These are phyloP conservation scores for Rhodomyrtus psidioides DNA, from an alignment of 441 rosid genomes.

Conservation along the genomic window DNA sequence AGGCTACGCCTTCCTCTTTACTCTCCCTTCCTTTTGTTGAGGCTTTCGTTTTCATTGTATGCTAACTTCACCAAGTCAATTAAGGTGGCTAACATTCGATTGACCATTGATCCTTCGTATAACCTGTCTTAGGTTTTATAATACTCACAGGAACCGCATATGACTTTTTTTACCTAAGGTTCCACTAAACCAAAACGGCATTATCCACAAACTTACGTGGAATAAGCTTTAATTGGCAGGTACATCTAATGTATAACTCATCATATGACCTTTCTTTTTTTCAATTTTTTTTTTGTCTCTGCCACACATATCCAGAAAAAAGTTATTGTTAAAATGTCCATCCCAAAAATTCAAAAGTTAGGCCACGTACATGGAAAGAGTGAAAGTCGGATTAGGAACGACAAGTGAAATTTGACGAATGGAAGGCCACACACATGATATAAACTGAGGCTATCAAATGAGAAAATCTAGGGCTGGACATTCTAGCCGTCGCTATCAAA, in stretches of 20 bases:
- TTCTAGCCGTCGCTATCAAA: fast-evolving
- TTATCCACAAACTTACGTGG: neutral
- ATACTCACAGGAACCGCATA: too few relatives aligned
- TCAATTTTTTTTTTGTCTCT: neutral
- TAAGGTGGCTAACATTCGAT: neutral
- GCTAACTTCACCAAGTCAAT: neutral
- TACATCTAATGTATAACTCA: neutral
- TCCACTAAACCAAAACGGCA: neutral
- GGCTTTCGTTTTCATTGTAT: neutral
- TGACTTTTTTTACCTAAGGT: neutral
- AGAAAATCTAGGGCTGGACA: neutral
- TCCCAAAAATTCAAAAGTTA: neutral
- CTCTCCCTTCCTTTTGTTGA: neutral
- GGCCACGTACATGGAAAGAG: neutral
- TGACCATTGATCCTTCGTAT: neutral
- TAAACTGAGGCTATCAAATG: neutral
- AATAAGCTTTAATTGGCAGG: neutral
- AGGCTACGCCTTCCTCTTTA: neutral
- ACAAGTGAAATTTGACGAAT: neutral
- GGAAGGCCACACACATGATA: neutral
- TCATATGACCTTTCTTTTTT: neutral
- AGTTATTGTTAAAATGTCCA: neutral
- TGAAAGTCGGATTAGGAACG: neutral
- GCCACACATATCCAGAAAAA: neutral
- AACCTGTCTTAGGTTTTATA: neutral